phyloP scores from a whole-genome alignment of 1,284 basidiomycete genomes.

The Tilletia indica region DNA sequence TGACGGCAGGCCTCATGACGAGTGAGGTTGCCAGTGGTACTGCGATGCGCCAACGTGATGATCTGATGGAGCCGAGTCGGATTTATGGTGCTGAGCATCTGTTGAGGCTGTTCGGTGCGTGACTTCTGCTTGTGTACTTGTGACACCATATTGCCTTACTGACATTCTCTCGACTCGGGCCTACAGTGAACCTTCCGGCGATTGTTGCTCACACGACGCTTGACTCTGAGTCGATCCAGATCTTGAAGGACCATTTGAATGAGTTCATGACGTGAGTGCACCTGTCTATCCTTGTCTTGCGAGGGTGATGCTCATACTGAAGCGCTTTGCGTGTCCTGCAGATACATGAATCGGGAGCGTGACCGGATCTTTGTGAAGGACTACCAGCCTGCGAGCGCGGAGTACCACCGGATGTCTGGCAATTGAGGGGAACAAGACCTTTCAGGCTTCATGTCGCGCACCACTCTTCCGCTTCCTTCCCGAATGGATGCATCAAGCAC shows the following conservation, averaged over 20 bases:
- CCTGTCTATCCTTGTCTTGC: not conserved
- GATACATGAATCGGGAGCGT: conserved; percentile 70
- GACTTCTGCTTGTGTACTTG: not conserved
- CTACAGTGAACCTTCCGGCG: conserved; percentile 62
- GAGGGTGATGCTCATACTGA: not conserved
- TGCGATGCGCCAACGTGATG: conserved; percentile 59
- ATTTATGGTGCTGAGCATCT: conserved; percentile 95
- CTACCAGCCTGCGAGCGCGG: conserved; percentile 70
- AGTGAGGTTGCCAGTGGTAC: not conserved
- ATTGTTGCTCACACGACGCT: conserved; percentile 89
- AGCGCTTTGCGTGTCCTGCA: conserved; percentile 47
- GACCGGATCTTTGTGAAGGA: conserved; percentile 69
- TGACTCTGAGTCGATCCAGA: conserved; percentile 77
- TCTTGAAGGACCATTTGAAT: conserved; percentile 84
- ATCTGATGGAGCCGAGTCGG: conserved; percentile 77
- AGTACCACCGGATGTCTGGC: conserved; percentile 68
- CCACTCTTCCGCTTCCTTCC: too few relatives aligned
- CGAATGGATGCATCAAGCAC: too few relatives aligned
- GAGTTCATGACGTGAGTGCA: conserved; percentile 77
- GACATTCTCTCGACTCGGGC: not conserved
- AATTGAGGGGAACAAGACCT: conserved; percentile 23
- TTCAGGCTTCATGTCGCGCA: not conserved
- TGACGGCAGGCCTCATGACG: not conserved
- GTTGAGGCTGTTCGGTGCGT: conserved; percentile 81
- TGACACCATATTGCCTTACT: not conserved